Evolutionary conservation across 2,329 filamentous ascomycete genomes (phyloP), one percentile per base, ranked within the genome.

Genomic region (Pestalotiopsis sp.): DNA sequence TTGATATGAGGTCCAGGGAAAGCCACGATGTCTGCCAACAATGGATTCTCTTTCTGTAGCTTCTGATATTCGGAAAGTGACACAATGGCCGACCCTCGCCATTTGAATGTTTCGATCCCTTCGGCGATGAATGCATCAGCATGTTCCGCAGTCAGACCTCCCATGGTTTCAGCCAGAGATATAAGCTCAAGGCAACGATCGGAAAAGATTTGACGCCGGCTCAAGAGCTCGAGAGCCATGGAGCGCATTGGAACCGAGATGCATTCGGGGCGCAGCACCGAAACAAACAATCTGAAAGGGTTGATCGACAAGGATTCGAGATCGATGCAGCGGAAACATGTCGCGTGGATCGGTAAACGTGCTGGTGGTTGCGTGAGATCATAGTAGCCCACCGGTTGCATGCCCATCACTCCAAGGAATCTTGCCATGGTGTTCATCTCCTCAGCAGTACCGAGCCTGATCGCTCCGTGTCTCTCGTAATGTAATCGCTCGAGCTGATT

Each of bases 381-480:
- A 25, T 66, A 66, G 14, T 66, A 66, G 20, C 49, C 64, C 14
- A 66, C 64, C 20, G 64, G 49, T 40, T 66, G 45, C 64, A 66
- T 66, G 4, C 49, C 64, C 64, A 66, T 66, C 13, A 66, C 31
- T 7, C 11, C 62, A 13, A 66, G 31, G 27, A 66, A 66, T n/a
- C 64, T 20, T 20, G 64, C 49, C 64, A 66, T 66, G 14, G 11
- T n/a, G 14, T 13, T 36, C 64, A 66, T 66, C 27, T 66, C 41
- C 20, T 66, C 64, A 13, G 64, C 23, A 25, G 64, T 66, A 11
- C 64, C 64, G 20, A 66, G 64, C 9, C 64, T n/a, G 27, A 66
- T 66, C n/a, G 64, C 64, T 2, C 49, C 49, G 23, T 66, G 64
- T 56, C 64, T 20, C n/a, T 58, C 64, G 20, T 66, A 58, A 3